Conservation (phyloP, 2,329 filamentous ascomycete species). For the Colletotrichum sp. region DNA sequence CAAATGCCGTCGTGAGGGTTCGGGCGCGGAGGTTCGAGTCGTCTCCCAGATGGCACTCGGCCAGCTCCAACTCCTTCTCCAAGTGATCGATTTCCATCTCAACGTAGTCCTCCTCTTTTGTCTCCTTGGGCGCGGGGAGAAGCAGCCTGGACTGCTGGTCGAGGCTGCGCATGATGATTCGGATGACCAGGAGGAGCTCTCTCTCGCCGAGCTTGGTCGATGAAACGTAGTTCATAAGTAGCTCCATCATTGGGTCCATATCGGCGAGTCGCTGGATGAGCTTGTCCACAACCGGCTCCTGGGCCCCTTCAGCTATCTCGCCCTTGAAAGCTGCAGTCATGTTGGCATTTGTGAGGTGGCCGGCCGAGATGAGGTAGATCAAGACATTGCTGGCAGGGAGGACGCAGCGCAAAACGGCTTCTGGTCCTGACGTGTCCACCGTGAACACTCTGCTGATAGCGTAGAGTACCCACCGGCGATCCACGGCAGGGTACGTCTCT, state of each 20-base stretch:
- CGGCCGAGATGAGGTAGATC: constrained; percentile 64
- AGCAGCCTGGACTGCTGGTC: constrained; percentile 41
- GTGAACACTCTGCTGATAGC: constrained; percentile 67
- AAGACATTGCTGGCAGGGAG: constrained; percentile 59
- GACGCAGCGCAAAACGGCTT: constrained; percentile 37
- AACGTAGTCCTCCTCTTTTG: constrained; percentile 36
- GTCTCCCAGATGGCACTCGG: constrained; percentile 70
- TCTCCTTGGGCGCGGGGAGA: constrained; percentile 19
- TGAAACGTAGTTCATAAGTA: constrained; percentile 70
- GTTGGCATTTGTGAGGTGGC: constrained; percentile 65
- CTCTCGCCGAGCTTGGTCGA: constrained; percentile 68
- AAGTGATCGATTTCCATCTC: constrained; percentile 64
- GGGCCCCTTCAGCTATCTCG: constrained; percentile 49
- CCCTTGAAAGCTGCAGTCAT: constrained; percentile 62
- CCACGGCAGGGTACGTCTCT: constrained; percentile 55
- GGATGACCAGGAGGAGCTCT: constrained; percentile 71
- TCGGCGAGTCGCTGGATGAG: constrained; percentile 67
- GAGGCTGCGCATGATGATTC: constrained; percentile 72
- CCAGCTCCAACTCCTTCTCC: constrained; percentile 70
- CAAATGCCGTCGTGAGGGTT: constrained; percentile 71
- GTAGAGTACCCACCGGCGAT: constrained; percentile 70
- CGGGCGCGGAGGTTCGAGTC: constrained; percentile 67
- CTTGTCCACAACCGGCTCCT: constrained; percentile 48
- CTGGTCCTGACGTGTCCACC: constrained; percentile 47
- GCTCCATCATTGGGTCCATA: constrained; percentile 71